Evolutionary conservation across 805 yeast species (phyloP), one percentile per base, ranked within the genome.

Genomic region (Wickerhamiella siamensis): DNA sequence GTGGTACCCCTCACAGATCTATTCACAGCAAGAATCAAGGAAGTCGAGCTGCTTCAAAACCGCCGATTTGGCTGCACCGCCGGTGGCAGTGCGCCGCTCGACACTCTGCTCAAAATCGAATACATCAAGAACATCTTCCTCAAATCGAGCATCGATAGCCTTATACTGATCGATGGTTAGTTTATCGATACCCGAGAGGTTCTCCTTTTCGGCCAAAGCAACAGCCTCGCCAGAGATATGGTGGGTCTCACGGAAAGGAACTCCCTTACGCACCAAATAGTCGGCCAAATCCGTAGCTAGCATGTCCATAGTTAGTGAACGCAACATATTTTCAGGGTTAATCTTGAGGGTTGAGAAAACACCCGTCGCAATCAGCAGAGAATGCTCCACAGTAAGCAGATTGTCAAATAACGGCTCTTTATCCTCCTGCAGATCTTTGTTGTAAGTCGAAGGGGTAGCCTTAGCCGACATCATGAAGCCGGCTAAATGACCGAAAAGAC

Each of bases 201-300:
- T 72, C 46, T 69, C 63, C 46, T 74, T 87, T 66, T 91, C 99
- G 4, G 97, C 95, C 36, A 65, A 62, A 48, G 94, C 77, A 36
- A 91, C 99, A 66, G 96, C 91, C 62, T 86, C 95, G 43, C 99
- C 99, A 5, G 96, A 84, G 47, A 91, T 91, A 62, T 91, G 97
- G 66, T 91, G 99, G 1, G 98, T 91, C 65, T 91, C 97, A 69
- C 99, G 83, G 68, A 91, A 91, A 43, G 98, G 98, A 51, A 91
- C 98, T 46, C 98, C 98, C 62, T 80, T 87, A 67, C 95, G 79
- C 40, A 91, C 99, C 50, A 91, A 71, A 62, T 91, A 91, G 62
- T 91, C 99, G 33, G 99, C 99, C 53, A 91, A 72, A 61, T 91
- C 99, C 26, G 99, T 91, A 17, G 98, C 98, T 54, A 91, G 73